Evolutionary conservation across 495 filamentous ascomycete genomes (phyloP).

Genomic region (Mytilinidion resinicola): DNA sequence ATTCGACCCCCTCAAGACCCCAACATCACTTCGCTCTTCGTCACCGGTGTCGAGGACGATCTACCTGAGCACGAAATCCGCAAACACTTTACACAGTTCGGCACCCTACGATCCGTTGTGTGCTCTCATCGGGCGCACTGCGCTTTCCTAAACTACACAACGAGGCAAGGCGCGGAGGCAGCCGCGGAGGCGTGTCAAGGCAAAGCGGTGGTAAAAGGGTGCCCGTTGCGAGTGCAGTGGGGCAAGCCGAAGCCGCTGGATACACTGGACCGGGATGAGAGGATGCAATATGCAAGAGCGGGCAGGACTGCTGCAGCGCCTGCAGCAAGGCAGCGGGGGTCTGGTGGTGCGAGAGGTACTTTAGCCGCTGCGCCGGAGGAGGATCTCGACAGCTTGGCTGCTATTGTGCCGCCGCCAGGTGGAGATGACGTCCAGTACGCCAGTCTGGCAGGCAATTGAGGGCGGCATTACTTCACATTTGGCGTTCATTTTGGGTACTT

Average conservation of each 20-base stretch:
- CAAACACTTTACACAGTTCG: slow-evolving; percentile 81
- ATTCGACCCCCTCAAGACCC: slow-evolving; percentile 74
- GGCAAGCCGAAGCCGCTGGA: slow-evolving; percentile 85
- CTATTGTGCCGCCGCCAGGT: slow-evolving; percentile 79
- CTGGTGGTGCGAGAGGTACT: slow-evolving; percentile 20
- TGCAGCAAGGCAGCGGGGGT: slow-evolving; percentile 20
- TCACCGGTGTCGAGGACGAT: slow-evolving; percentile 94
- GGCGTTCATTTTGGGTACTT: slow-evolving; percentile 24
- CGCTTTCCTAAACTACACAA: slow-evolving; percentile 90
- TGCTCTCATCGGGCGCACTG: slow-evolving; percentile 96
- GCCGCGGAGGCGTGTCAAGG: slow-evolving; percentile 83
- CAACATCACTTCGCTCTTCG: slow-evolving; percentile 83
- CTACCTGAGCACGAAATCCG: slow-evolving; percentile 86
- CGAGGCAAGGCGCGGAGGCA: slow-evolving; percentile 71
- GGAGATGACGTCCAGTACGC: slow-evolving; percentile 71
- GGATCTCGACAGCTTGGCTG: slow-evolving; percentile 44
- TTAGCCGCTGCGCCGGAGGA: slow-evolving; percentile 36
- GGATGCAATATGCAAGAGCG: slow-evolving; percentile 66
- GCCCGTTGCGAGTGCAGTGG: slow-evolving; percentile 85
- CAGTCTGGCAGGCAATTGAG: slow-evolving; percentile 74
- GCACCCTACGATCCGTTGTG: slow-evolving; percentile 78
- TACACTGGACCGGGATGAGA: slow-evolving; percentile 76
- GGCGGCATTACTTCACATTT: slow-evolving; percentile 1
- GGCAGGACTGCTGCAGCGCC: slow-evolving; percentile 53
- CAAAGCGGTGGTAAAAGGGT: slow-evolving; percentile 73